These are phyloP conservation scores for Botrytis cinerea DNA, from an alignment of 2,329 filamentous ascomycete genomes.

Conservation along the genomic window DNA sequence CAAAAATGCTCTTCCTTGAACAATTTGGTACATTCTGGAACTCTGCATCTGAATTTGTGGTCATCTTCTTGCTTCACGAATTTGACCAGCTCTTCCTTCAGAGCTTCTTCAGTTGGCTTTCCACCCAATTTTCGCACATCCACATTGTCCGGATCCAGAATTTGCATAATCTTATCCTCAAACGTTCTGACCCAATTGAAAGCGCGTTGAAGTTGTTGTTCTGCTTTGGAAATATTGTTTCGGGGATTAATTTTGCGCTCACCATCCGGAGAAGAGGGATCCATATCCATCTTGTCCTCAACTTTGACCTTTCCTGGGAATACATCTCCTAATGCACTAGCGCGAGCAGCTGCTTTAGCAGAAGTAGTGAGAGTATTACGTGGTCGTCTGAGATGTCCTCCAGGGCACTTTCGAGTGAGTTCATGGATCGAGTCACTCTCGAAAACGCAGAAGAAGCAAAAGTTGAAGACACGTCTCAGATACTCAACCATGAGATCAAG, in stretches of 20 bases:
- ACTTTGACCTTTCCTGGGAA: conserved; percentile 83
- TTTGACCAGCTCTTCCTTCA: conserved; percentile 83
- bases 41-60: conserved; percentile 94
- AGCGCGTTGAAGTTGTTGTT: conserved; percentile 89
- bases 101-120: conserved; percentile 78
- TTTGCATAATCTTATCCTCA: conserved; percentile 92
- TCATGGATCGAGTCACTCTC: conserved; percentile 98
- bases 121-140: conserved; percentile 91
- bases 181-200: conserved; percentile 99
- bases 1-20: conserved; percentile 98
- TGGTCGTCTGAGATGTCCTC: conserved; percentile 92
- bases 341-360: conserved; percentile 81
- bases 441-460: conserved; percentile 99
- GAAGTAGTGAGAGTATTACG: conserved; percentile 80
- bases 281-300: conserved; percentile 54
- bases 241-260: conserved; percentile 68
- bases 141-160: conserved; percentile 84
- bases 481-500: conserved; percentile 96
- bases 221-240: conserved; percentile 68
- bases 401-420: conserved; percentile 90
- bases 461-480: conserved; percentile 93
- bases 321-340: conserved; percentile 77
- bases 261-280: conserved; percentile 63
- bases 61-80: conserved; percentile 97
- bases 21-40: conserved; percentile 91